Evolutionary conservation across 306 rosid species (phyloP), one percentile per base, ranked within the genome.

Genomic region (Dryas alaskensis): DNA sequence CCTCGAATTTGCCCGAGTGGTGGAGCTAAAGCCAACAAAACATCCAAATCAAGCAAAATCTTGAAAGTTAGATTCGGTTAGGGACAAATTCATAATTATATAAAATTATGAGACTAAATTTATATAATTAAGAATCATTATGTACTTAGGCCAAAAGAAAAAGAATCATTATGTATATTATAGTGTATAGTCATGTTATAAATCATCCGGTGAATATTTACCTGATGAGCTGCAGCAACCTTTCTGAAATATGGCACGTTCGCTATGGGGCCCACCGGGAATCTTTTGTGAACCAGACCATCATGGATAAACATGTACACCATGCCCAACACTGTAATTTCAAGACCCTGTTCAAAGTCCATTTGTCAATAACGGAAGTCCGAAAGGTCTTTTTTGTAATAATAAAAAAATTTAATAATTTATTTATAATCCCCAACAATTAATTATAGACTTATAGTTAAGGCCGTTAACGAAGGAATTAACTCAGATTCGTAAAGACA

Each of bases 301-400:
- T 95, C 99, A 72, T 95, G 99, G 72, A 95, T 98, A 60, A 95
- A 92, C 99, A 95, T 92, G 81, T 95, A 95, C 64, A 98, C 99
- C 87, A 95, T 90, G 14, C 99, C 98, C 72, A 92, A 95, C 4
- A 90, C 97, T 0, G 99, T 95, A 86, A 95, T 95, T 46, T 98
- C 99, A 67, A 95, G 93, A 64, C 99, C 98, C 99, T 95, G 76
- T 58, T 55, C 39, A 10, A 43, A 31, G 75, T 45, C 22, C 74
- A 61, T 55, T 43, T 16, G 73, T 81, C 80, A 77, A 53, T 22
- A 6, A 2, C 7, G 44, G 60, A 65, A 73, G 60, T 42, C 11
- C 22, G 8, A 12, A 12, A 64, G 88, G 81, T 13, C 44, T 81
- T 55, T 83, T 75, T 65, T 9, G 89, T 76, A 84, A 76, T 16